Base-by-base conservation (phyloP, 306 rosid species). In the Quercus agrifolia region DNA sequence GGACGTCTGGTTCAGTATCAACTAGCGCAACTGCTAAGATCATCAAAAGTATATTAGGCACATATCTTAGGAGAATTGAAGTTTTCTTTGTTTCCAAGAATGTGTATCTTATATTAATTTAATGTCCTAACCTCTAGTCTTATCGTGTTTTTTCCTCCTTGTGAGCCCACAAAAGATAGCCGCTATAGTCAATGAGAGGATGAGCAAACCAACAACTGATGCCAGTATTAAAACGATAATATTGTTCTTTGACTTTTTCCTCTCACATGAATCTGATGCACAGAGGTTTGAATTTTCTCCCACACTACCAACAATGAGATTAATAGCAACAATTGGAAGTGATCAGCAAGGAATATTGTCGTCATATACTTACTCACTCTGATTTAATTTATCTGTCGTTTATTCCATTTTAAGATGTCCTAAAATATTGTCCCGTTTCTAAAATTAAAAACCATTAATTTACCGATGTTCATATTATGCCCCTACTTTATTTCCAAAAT, bases 221-320 rank as follows among this genome's bases (percentile, higher is more conserved):
- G 92, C 90, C 67, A 70, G 78, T 30, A 84, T 19, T 2, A 81
- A 85, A 81, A 81, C 5, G 9, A 84, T 70, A 15, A 80, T 6
- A 74, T 75, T 84, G 0, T 33, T 73, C 18, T 80, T 76, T 6
- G 35, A 0, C 61, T 56, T 78, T 57, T 58, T 38, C 66, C 51
- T 78, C 35, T 58, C 55, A 71, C 90, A 84, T 25, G 84, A 5
- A 57, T 59, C 54, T 2, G 70, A 33, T 69, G 5, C 71, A 81
- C 86, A 84, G 56, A 87, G 89, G 68, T 66, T 17, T 75, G 85
- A 82, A 81, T 89, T 89, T 74, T 73, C 31, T 41, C 70, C 87
- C 73, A 52, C 33, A 5, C 93, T 91, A 66, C 21, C 62, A 63
- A 69, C 11, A 75, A 46, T 1, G 0, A 3, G 15, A 4, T 46